Evolutionary conservation across 257 asterid genomes (phyloP), one percentile per base, ranked within the genome.

Genomic region (Knoxia roxburghii): DNA sequence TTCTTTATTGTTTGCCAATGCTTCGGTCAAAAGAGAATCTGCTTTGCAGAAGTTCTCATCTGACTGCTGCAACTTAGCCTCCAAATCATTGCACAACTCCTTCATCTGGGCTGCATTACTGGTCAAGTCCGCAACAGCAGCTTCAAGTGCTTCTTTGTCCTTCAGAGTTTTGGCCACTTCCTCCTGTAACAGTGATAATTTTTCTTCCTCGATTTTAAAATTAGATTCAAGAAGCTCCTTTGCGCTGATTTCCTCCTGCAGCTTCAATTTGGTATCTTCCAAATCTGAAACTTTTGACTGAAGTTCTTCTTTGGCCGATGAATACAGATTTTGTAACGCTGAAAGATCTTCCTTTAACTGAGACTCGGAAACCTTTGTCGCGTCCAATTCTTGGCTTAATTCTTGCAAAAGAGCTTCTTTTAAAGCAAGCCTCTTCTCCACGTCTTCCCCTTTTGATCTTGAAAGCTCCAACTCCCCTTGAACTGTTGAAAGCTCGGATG

Each of bases 11-110:
- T 84, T 87, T 27, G 84, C 82, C 75, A 85, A 73, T 70, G 98
- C 89, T 87, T 86, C 89, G 29, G 92, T 74, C 51, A 89, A 75
- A 72, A 91, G 96, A 70, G 89, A 71, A 79, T 91, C 90, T 3
- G 89, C 80, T 67, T 85, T 87, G 78, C 71, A 50, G 77, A 85
- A 89, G 65, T 89, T 87, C 43, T 91, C 95, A 24, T 90, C 95
- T 0, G 99, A 90, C 45, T 72, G 76, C 80, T 84, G 84, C 91
- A 88, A 70, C 84, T 83, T 88, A 14, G 82, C 87, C 77, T 93
- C 95, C 21, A 93, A 96, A 21, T 86, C 95, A 69, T 73, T 75
- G 78, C 88, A 84, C 45, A 86, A 51, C 73, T 85, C 95, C 82
- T 90, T 90, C 89, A 86, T 70, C 77, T 78, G 87, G 68, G 72